Percentiles rank a stretch among this genome's conserved stretches.
Conservation (phyloP, 352 stramenopile species). For the Globisporangium emineosum region DNA sequence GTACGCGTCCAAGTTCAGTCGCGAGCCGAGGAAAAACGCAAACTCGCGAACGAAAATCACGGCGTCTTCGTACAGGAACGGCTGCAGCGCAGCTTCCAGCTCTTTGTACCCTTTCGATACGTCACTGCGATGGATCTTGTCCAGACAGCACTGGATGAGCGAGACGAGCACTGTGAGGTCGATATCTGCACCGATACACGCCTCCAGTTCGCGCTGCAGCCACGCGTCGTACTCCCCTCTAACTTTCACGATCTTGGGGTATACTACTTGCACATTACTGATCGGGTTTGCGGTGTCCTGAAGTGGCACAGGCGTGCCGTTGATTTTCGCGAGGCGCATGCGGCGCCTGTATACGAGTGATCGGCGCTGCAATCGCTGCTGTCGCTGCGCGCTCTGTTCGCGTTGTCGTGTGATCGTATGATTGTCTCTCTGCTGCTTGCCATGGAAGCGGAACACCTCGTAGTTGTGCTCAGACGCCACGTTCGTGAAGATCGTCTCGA, state of each 20-base stretch:
- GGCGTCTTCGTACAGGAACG: slow-evolving; percentile 67
- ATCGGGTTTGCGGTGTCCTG: not conserved
- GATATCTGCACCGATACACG: slow-evolving; percentile 63
- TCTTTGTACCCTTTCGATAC: slow-evolving; percentile 37
- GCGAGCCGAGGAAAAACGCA: slow-evolving; percentile 58
- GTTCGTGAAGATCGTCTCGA: slow-evolving; percentile 54
- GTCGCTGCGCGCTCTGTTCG: slow-evolving; percentile 14
- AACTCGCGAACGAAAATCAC: slow-evolving; percentile 58
- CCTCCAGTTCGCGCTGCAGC: slow-evolving; percentile 57
- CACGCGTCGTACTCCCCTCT: slow-evolving; percentile 56
- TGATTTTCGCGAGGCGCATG: slow-evolving; percentile 54
- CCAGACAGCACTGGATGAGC: slow-evolving; percentile 59
- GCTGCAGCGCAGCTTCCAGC: slow-evolving; percentile 43
- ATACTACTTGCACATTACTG: slow-evolving; percentile 3
- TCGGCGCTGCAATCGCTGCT: slow-evolving; percentile 25
- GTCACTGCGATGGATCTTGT: slow-evolving; percentile 41
- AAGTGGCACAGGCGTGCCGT: slow-evolving; percentile 23
- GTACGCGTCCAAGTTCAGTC: slow-evolving; percentile 68
- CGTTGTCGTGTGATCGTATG: slow-evolving; percentile 15
- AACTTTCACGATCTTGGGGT: slow-evolving; percentile 45
- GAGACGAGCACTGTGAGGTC: slow-evolving; percentile 66
- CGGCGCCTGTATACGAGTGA: slow-evolving; percentile 54
- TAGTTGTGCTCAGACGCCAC: slow-evolving; percentile 67
- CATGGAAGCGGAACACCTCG: slow-evolving; percentile 48
- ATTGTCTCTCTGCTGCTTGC: slow-evolving; percentile 14